Evolutionary conservation across 2,329 filamentous ascomycete species (phyloP), one percentile per base, ranked within the genome.

Genomic region (Microdochium paspali): DNA sequence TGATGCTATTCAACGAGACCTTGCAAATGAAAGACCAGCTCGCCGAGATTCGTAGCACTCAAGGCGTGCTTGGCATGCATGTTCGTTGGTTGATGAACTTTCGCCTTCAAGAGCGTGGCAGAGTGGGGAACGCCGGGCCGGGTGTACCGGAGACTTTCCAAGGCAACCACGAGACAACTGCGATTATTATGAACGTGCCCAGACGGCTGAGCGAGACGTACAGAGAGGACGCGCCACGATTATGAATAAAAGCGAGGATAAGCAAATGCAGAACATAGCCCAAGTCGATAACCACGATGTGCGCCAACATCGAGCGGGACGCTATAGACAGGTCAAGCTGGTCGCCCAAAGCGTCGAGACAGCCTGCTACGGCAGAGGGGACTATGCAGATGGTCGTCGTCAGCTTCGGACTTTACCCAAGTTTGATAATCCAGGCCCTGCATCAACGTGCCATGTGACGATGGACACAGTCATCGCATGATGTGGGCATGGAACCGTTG

Each of bases 1-100:
- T 80, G 62, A 74, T 78, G 70, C 70, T 80, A 9, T 70, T 82
- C 56, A 82, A 80, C 54, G 77, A 82, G 59, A 74, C 78, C 4
- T 71, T 80, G 56, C 77, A 75, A 7, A 73, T 83, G 50, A 77
- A 79, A 48, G 78, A 83, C 49, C 77, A 82, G 60, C 70, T 83
- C n/a, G 72, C 74, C 3, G 79, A 83, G 58, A 65, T 80, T 39
- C 68, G 73, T 40, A 79, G 73, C 61, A 79, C 72, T 53, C 66
- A 79, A 50, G 77, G 76, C 45, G 74, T 79, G 54, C 68, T 80
- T 40, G 71, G 72, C 47, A 79, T 80, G 76, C 76, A 80, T 52
- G 73, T 79, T 42, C 73, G 74, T 48, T 79, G 75, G 75, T 66
- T 80, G 24, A 70, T 79, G 59, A 77, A 75, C 50, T 67, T 71